Evolutionary conservation across 2,329 filamentous ascomycete genomes (phyloP), one percentile per base, ranked within the genome.

Genomic region (Zymoseptoria pseudotritici): DNA sequence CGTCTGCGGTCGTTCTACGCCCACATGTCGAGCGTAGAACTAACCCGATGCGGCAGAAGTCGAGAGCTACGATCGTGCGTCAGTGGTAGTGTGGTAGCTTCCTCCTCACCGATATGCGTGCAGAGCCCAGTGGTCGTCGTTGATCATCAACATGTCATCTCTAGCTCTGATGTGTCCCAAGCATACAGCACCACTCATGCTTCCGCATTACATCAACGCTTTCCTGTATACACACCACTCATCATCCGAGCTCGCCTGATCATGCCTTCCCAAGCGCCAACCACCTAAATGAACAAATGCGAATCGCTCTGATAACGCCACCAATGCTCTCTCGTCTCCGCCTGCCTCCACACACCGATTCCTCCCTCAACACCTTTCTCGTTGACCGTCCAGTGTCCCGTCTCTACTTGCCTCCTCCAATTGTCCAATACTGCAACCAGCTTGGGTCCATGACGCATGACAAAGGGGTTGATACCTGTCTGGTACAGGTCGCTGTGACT

Each of bases 311-410:
- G 69, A 60, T 71, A 71, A 13, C 68, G 56, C 70, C 69, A 71
- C 71, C 70, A 72, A 61, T 71, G 60, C 54, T 72, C 67, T 56
- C 69, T 64, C 29, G 69, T 71, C 57, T 72, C 69, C n/a, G 70
- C 70, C 57, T 70, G 65, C 53, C 68, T 63, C 71, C 70, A 72
- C 49, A 65, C 63, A n/a, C 68, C 69, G 20, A 72, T 64, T 2
- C 69, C 69, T 17, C 70, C 70, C 54, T 65, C 63, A 2, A 72
- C 71, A 6, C 71, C 71, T 56, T 66, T 66, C 51, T 64, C 63
- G 58, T 72, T 70, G 13, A 71, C 67, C 29, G 56, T 65, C 71
- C 71, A 72, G 58, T 72, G 69, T 42, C 70, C 71, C 42, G 62
- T 69, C 58, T 71, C 67, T 11, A 73, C 64, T 58, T 71, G 67